A percentile compares a stretch with the other conserved stretches of the same genome.
Evolutionary conservation across 225 moss, liverwort and hornwort species (phyloP).

Genomic region (Marchantia paleacea): DNA sequence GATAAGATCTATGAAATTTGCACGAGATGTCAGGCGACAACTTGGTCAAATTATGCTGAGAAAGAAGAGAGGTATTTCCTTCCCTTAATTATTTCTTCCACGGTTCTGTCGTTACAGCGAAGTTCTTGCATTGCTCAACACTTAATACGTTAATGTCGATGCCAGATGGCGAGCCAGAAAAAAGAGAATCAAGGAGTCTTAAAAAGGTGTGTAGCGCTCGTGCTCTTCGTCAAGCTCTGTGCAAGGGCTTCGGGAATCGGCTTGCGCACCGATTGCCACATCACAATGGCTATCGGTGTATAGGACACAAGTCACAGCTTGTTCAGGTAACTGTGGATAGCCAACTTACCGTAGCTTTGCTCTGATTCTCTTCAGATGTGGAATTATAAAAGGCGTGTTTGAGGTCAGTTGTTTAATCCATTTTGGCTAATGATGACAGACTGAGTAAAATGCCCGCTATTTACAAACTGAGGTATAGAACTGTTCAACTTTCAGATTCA

Average conservation of each 20-base stretch:
- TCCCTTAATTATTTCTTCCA: background rate
- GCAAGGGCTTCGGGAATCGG: constrained; percentile 82
- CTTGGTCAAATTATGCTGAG: constrained; percentile 64
- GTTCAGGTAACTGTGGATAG: constrained; percentile 52
- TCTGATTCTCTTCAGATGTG: no score
- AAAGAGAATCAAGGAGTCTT: constrained; percentile 36
- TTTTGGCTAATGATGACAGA: background rate
- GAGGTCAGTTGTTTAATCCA: no score
- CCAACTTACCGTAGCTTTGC: background rate
- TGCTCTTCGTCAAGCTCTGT: constrained; percentile 75
- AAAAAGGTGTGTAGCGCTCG: constrained; percentile 55
- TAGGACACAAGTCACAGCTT: constrained; percentile 80
- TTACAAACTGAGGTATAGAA: background rate
- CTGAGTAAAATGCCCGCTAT: background rate
- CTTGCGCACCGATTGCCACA: constrained; percentile 83
- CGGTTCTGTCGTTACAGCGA: background rate
- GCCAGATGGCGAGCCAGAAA: constrained; percentile 32
- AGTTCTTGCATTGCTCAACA: background rate
- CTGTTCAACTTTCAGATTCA: constrained; percentile 55
- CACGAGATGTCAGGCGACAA: constrained; percentile 86
- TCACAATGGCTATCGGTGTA: constrained; percentile 84
- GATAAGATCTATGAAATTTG: constrained; percentile 89
- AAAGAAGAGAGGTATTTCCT: constrained; percentile 44
- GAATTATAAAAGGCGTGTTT: no score
- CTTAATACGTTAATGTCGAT: background rate